Percentiles rank a stretch among this genome's conserved stretches.
Conservation (phyloP, 2,329 filamentous ascomycete genomes). For the Helicocarpus griseus region DNA sequence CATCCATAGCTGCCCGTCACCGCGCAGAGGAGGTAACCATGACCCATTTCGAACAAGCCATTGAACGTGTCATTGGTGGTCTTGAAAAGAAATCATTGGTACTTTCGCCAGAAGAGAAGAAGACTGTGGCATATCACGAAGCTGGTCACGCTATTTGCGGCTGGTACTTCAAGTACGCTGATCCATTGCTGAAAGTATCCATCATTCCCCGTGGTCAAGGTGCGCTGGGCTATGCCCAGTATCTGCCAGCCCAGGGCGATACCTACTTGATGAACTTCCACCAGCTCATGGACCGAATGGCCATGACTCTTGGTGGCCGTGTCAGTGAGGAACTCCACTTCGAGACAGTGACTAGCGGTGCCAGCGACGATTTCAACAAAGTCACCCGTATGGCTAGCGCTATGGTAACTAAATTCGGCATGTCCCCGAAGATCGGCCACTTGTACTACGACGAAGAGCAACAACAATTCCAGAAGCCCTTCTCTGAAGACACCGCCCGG, state of each 20-base stretch:
- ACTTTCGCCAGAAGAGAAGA: slow-evolving; percentile 86
- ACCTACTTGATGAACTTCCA: slow-evolving; percentile 92
- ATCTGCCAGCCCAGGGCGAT: slow-evolving; percentile 73
- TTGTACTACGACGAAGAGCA: slow-evolving; percentile 80
- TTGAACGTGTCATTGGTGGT: slow-evolving; percentile 92
- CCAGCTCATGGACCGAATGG: slow-evolving; percentile 98
- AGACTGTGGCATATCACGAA: slow-evolving; percentile 94
- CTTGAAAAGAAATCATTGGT: slow-evolving; percentile 96
- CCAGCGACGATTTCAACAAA: slow-evolving; percentile 96
- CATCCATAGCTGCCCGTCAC: slow-evolving; percentile 61
- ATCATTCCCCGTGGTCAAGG: slow-evolving; percentile 96
- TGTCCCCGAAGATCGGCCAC: slow-evolving; percentile 89
- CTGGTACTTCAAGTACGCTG: slow-evolving; percentile 95
- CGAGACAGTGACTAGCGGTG: slow-evolving; percentile 88
- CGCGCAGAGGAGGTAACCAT: slow-evolving; percentile 75
- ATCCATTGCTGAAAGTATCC: slow-evolving; percentile 93
- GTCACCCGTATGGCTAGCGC: slow-evolving; percentile 90
- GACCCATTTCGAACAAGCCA: slow-evolving; percentile 91
- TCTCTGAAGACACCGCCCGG: slow-evolving; percentile 86
- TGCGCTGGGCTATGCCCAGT: slow-evolving; percentile 91
- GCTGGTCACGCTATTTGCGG: slow-evolving; percentile 97
- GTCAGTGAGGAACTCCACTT: slow-evolving; percentile 96
- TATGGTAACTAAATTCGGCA: slow-evolving; percentile 99
- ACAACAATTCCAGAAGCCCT: slow-evolving; percentile 83
- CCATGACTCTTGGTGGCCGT: slow-evolving; percentile 94